Evolutionary conservation across 169 alveolate species (phyloP), one percentile per base, ranked within the genome.

Genomic region (Plasmodium reichenowi): DNA sequence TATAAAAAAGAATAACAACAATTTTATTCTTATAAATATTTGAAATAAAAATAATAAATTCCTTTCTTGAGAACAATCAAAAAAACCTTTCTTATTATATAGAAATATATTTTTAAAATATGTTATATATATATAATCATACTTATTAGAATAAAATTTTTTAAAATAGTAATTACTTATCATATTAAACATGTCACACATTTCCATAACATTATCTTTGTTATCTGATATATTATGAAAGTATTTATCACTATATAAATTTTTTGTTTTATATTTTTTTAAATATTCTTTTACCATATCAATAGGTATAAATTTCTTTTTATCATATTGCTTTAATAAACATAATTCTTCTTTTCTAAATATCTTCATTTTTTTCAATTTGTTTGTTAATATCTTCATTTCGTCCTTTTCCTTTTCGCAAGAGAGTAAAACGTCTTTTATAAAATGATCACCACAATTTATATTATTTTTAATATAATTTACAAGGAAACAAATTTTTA

Each of bases 401-500:
- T 67, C 80, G 3, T 56, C 29, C 29, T 80, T 52, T 67, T 68
- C 83, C 15, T 32, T 80, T 13, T 56, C 72, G 10, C 9, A 54
- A 26, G 58, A 45, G n/a, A 80, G 67, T 38, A 80, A 20, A n/a
- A 80, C 10, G 24, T 68, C 38, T 43, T 60, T 67, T 10, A 80
- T 63, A 24, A 80, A 80, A 2, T 43, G 20, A 20, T 45, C 10
- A 48, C 59, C 10, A 48, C 59, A 72, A 43, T 29, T 22, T 15
- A 60, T 22, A 17, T 68, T 20, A 43, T 43, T 80, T 80, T 29
- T 68, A 43, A 80, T 54, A 56, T 68, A 60, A 20, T 63, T 9
- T 3, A 63, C 64, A 20, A 80, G n/a, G 50, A 80, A 80, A 50
- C 72, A 68, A n/a, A 68, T 80, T 80, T 80, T 80, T 24, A 66